Conservation (phyloP, 176 grass and related monocot genomes). For the Carex parvula region DNA sequence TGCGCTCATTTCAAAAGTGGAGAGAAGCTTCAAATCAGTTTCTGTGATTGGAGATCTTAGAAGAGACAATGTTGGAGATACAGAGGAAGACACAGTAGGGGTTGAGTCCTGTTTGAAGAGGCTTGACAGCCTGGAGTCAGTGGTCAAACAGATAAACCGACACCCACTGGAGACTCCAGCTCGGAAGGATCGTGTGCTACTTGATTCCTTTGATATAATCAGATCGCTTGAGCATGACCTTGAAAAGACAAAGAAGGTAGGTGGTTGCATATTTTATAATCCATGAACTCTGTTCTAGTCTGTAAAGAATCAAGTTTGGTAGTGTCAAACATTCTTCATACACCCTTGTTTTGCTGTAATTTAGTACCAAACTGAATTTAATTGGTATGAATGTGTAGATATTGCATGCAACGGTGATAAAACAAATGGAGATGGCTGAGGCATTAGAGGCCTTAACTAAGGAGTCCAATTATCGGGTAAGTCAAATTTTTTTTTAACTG, state of each 20-base stretch:
- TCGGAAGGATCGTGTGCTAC: conserved; percentile 71
- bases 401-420: conserved; percentile 76
- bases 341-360: not conserved
- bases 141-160: conserved; percentile 74
- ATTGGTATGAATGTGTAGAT: conserved; percentile 42
- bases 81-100: conserved; percentile 43
- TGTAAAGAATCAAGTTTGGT: conserved; percentile 2
- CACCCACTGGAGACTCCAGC: conserved; percentile 67
- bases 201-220: conserved; percentile 93
- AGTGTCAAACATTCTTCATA: not conserved
- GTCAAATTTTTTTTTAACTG: conserved; percentile 18
- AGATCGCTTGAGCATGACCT: conserved; percentile 91
- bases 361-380: conserved; percentile 16
- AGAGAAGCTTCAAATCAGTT: conserved; percentile 40
- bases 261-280: conserved; percentile 12
- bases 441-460: conserved; percentile 55
- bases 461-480: conserved; percentile 56
- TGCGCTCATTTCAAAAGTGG: conserved; percentile 34
- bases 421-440: conserved; percentile 83
- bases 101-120: conserved; percentile 61
- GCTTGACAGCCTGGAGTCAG: conserved; percentile 68
- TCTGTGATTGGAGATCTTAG: conserved; percentile 22
- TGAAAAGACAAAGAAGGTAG: conserved; percentile 92
- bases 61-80: conserved; percentile 28
- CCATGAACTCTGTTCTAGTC: not conserved